phyloP scores from a whole-genome alignment of 176 grass and related monocot species.

The Hsuehochloa calcarea region DNA sequence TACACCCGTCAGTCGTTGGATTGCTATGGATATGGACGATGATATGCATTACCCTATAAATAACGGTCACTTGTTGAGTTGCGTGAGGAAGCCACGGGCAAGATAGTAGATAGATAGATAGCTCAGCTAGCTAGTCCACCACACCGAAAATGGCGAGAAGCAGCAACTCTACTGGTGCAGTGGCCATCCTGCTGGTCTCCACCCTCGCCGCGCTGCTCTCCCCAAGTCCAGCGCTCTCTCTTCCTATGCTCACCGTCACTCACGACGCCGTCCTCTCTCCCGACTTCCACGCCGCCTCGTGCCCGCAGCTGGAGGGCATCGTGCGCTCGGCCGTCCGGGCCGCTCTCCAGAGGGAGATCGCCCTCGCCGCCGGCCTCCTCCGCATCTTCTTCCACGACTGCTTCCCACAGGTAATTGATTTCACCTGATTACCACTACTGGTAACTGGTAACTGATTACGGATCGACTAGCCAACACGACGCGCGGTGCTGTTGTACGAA shows the following conservation, averaged over 20 bases:
- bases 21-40: no score
- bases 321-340: neutral
- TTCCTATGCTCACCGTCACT: neutral
- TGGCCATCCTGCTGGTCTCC: neutral
- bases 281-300: neutral
- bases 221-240: neutral
- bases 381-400: conserved; percentile 13
- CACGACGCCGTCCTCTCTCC: neutral
- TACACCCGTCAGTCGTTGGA: no score
- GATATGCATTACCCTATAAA: no score
- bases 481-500: neutral
- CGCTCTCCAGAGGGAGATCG: neutral
- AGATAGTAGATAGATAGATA: no score
- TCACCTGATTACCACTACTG: no score
- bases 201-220: neutral
- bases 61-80: no score
- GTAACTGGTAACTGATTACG: no score
- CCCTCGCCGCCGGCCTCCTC: neutral
- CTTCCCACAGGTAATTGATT: neutral
- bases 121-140: no score
- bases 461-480: no score
- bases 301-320: neutral
- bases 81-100: no score
- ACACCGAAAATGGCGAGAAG: conserved; percentile 1
- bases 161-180: neutral